Evolutionary conservation across 1,284 basidiomycete species (phyloP), one percentile per base, ranked within the genome.

Genomic region (Cronartium ribicola): DNA sequence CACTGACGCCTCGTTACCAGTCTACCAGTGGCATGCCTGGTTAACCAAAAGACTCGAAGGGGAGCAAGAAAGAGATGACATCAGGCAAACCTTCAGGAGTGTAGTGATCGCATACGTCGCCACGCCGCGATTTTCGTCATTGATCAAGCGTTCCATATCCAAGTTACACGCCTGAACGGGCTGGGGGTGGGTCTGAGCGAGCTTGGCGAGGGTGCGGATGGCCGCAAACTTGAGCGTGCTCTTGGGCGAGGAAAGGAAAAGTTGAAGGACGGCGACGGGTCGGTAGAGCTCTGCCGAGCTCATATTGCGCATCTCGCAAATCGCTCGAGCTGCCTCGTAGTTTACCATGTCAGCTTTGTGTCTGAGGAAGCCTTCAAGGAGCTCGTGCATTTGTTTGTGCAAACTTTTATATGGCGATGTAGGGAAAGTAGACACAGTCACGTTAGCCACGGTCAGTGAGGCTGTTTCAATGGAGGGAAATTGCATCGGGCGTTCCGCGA

Each of bases 311-410:
- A 97, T 92, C 82, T 97, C 94, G 81, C 94, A 98, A 77, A 99
- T 95, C 20, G 90, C 94, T 67, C 95, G 89, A 5, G 96, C 96
- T 40, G 95, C 96, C 82, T 99, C 96, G 79, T 95, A 92, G 84
- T 98, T 98, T 81, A 99, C 96, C 96, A 98, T 98, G 82, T 99
- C 96, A 80, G 93, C 95, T 86, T 98, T 99, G 84, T 99, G 96
- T 76, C 94, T 88, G 76, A 98, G 85, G 88, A 94, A 95, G 57
- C 91, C 89, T 81, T 98, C 96, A 67, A 98, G 85, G 62, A 97
- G 87, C 79, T 98, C 95, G 76, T 93, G 85, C 87, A 98, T 97
- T 79, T 91, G 92, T 77, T 87, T 89, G 83, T 94, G 92, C 57
- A 94, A 84, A n/a, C 14, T 36, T 40, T 43, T 2, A 37, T 51